Base-by-base conservation (phyloP, 768 basidiomycete species). In the Leccinum subtestaceum region DNA sequence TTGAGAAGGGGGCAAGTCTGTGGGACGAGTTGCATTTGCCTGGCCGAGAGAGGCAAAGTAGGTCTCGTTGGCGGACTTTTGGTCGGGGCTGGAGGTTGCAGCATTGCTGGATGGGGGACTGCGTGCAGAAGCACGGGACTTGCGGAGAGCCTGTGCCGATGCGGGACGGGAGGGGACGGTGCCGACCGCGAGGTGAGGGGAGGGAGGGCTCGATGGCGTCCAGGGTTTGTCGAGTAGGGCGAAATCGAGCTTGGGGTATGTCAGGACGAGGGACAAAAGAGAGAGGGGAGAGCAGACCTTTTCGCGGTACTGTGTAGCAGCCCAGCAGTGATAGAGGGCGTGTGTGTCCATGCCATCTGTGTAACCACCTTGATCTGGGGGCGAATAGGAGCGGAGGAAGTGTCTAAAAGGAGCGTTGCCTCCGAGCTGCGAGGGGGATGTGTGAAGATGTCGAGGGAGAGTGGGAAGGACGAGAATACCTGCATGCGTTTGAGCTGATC, bases 291-390 rank as follows among this genome's bases (percentile, higher is more conserved):
- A 64, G n/a, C 56, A 55, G 64, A 91, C 95, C 81, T 97, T 99
- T 74, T 95, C 92, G 46, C 91, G 85, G 75, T 98, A 98, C 75
- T 98, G 95, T 2, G 89, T 79, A 1, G 95, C 96, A 2, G 95
- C 91, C 93, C 95, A 97, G 40, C 84, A 89, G 69, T 93, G 92
- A 74, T 98, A 98, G 56, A 84, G 93, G 64, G 93, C 87, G 65
- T 88, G 82, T 31, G 86, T 67, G 60, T 76, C 83, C 67, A 86
- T 79, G 55, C 76, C 79, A 34, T 85, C 81, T 52, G 77, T 83
- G 76, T 87, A 88, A 8, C 90, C 91, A 40, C 87, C 87, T 65
- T 84, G 82, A 56, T 86, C 84, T 8, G 78, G 71, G 10, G 89
- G 86, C 45, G 77, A 68, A 70, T 93, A 93, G 45, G 84, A 80